Evolutionary conservation across 202 grass and related monocot genomes (phyloP).

Genomic region (Setaria viridis): DNA sequence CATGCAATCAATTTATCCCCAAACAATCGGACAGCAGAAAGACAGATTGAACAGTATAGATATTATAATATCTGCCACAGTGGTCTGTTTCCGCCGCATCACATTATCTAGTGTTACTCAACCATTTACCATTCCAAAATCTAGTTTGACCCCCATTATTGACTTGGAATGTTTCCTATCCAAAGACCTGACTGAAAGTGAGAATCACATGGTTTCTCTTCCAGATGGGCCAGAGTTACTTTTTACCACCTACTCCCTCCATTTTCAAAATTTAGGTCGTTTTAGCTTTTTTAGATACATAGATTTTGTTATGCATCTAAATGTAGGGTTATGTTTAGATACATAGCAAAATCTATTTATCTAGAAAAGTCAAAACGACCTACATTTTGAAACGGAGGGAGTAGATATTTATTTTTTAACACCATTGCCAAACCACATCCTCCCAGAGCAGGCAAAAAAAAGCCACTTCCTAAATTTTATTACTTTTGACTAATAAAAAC

Average conservation of each 20-base stretch:
- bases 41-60: background rate
- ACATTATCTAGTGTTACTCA: background rate
- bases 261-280: no score
- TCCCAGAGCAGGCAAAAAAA: background rate
- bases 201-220: background rate
- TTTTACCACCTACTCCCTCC: background rate
- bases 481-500: no score
- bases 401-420: background rate
- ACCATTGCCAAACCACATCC: background rate
- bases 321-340: no score
- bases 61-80: background rate
- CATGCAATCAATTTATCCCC: background rate
- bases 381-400: no score
- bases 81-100: background rate
- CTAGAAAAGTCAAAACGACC: no score
- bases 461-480: background rate
- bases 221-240: background rate
- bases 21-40: background rate
- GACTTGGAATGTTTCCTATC: background rate
- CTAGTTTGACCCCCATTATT: background rate
- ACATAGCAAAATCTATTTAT: no score
- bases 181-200: background rate
- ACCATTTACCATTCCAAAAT: background rate
- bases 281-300: no score
- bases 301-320: no score